Base-by-base conservation (phyloP, 345 rosid genomes). In the Laguncularia racemosa region DNA sequence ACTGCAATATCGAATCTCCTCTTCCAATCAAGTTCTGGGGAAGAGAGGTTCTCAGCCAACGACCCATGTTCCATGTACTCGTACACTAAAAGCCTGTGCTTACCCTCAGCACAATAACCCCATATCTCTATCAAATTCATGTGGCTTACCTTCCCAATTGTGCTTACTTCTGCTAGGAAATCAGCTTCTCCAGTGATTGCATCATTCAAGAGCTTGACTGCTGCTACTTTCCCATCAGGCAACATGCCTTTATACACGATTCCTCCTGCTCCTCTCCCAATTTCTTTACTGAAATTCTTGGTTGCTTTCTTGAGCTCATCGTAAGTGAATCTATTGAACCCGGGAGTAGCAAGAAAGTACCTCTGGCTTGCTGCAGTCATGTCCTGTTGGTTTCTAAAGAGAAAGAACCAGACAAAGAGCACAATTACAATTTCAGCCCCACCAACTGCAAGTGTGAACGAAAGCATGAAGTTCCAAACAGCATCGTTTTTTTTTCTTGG, bases 111-210 rank as follows among this genome's bases (percentile, higher is more conserved):
- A 20, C 71, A 71, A 63, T 56, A 71, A 26, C 76, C 76, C 55
- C 47, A 59, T 57, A 71, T 48, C 47, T 53, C 65, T 46, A 66
- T 65, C 64, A 73, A 65, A 54, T 53, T 68, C 14, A 73, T 33
- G 60, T 73, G 77, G 67, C 68, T 71, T 2, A 73, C 55, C 67
- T 64, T 45, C 67, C 73, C 56, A 13, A 73, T 67, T 21, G 70
- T 55, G 62, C 64, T 52, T 3, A 57, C 70, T 53, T 73, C 73
- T 13, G 77, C 77, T 46, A 73, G 52, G 43, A 73, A 73, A 28
- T 56, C 65, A 15, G 61, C 67, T n/a, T 67, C 60, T 11, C 65
- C 73, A 21, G 62, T 64, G 1, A 44, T 52, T 3, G 60, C 63
- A 2, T 56, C 33, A 45, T 61, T 52, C n/a, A 73, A 46, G 43